Evolutionary conservation across 768 basidiomycete species (phyloP).

Genomic region (Boletellus sp.): DNA sequence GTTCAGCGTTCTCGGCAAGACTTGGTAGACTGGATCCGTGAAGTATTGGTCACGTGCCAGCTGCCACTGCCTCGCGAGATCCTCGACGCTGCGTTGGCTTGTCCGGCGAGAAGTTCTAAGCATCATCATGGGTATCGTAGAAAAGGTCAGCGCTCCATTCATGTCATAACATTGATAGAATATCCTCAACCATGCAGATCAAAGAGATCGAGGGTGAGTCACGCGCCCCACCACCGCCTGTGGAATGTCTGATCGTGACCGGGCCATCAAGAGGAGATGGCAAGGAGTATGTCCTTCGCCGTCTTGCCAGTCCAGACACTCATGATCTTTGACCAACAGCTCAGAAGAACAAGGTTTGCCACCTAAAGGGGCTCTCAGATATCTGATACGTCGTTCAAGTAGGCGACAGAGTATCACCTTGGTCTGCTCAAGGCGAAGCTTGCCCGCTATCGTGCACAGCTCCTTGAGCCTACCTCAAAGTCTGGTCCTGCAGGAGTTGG

Average conservation of each 20-base stretch:
- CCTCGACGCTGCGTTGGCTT: not conserved
- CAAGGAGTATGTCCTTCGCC: slow-evolving; percentile 69
- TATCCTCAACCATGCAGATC: slow-evolving; percentile 50
- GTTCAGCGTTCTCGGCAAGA: not conserved
- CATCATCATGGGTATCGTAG: slow-evolving; percentile 82
- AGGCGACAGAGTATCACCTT: slow-evolving; percentile 94
- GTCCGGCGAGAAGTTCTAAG: too few relatives aligned
- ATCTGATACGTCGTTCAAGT: slow-evolving; percentile 15
- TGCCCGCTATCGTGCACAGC: slow-evolving; percentile 89
- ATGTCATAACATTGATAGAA: not conserved
- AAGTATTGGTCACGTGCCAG: not conserved
- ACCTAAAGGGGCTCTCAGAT: slow-evolving; percentile 4
- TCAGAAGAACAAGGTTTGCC: slow-evolving; percentile 89
- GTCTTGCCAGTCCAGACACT: not conserved
- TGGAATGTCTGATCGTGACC: slow-evolving; percentile 8
- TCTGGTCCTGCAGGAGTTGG: slow-evolving; percentile 77
- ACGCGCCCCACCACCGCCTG: not conserved
- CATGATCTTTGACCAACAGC: slow-evolving; percentile 41
- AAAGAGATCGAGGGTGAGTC: slow-evolving; percentile 95
- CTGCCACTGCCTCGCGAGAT: too few relatives aligned
- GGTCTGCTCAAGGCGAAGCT: slow-evolving; percentile 93
- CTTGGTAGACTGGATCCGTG: too few relatives aligned
- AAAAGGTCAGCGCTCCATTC: slow-evolving; percentile 60
- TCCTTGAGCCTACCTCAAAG: slow-evolving; percentile 88
- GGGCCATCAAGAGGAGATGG: slow-evolving; percentile 82